Evolutionary conservation across 2,329 filamentous ascomycete species (phyloP), one percentile per base, ranked within the genome.

Genomic region (Botrytis squamosa): DNA sequence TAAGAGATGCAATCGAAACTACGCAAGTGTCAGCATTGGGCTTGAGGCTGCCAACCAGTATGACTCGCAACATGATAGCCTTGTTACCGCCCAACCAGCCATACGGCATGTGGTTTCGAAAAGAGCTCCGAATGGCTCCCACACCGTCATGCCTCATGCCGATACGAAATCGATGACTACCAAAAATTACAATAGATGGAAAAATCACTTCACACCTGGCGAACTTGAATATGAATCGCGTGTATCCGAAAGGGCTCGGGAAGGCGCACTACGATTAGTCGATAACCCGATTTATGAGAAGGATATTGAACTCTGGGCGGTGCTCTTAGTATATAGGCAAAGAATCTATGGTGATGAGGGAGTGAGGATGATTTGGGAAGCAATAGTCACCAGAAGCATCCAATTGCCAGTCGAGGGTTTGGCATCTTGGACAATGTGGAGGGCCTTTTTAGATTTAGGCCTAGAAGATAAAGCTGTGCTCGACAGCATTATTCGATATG

Each of bases 401-500:
- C 77, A 80, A 36, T 75, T 88, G 18, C 85, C 85, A 22, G 81
- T 78, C 3, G 75, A 77, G 20, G 83, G 83, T 29, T 70, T 75
- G n/a, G 76, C 83, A 7, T 84, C 85, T 29, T 79, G 83, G 14
- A 79, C 79, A 20, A 75, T 88, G 10, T 88, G 86, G 86, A 78
- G 79, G 0, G 83, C 81, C 0, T 84, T 88, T 66, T 75, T 87
- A 64, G 80, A 81, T 69, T 76, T 82, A 44, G 80, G 81, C n/a
- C 76, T 82, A 68, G 67, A 78, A 12, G 67, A 71, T 55, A 74
- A 84, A 52, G 73, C 76, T 14, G 76, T 85, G 3, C 77, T 86
- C 3, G 55, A 80, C 9, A 77, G 82, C 18, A 75, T 86, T 16
- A 78, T 84, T 20, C 75, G 80, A 1, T 83, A 87, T 77, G 85